Evolutionary conservation across 1,139 yeast species (phyloP).

Genomic region (Wickerhamomyces sp.): DNA sequence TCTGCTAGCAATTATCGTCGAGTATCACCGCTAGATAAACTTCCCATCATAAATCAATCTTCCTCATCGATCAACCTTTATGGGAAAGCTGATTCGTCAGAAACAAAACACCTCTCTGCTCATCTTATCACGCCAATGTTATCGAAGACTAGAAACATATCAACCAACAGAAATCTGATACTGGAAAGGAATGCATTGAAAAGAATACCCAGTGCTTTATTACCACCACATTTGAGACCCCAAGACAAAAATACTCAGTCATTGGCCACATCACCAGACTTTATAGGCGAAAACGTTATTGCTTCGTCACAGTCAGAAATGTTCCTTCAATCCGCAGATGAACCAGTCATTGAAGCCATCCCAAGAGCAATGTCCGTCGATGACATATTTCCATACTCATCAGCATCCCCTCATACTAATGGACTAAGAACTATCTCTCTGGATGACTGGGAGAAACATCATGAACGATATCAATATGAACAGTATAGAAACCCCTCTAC

Average conservation of each 20-base stretch:
- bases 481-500: neutral
- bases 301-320: neutral
- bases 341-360: slow-evolving; percentile 11
- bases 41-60: slow-evolving; percentile 21
- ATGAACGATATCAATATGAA: slow-evolving; percentile 3
- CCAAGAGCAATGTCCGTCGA: slow-evolving; percentile 17
- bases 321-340: neutral
- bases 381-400: slow-evolving; percentile 11
- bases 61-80: slow-evolving; percentile 13
- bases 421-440: slow-evolving; percentile 19
- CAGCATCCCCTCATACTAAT: neutral
- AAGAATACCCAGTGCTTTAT: slow-evolving; percentile 21
- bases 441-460: slow-evolving; percentile 15
- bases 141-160: slow-evolving; percentile 4
- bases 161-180: slow-evolving; percentile 9
- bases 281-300: neutral
- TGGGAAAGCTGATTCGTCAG: slow-evolving; percentile 2
- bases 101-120: neutral
- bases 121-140: slow-evolving; percentile 5
- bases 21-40: slow-evolving; percentile 13
- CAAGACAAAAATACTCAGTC: slow-evolving; percentile 7
- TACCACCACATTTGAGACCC: slow-evolving; percentile 23
- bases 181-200: slow-evolving; percentile 22
- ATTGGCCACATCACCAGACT: neutral
- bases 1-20: slow-evolving; percentile 3